phyloP scores from a whole-genome alignment of 768 basidiomycete species.

The Mycena haematopus region DNA sequence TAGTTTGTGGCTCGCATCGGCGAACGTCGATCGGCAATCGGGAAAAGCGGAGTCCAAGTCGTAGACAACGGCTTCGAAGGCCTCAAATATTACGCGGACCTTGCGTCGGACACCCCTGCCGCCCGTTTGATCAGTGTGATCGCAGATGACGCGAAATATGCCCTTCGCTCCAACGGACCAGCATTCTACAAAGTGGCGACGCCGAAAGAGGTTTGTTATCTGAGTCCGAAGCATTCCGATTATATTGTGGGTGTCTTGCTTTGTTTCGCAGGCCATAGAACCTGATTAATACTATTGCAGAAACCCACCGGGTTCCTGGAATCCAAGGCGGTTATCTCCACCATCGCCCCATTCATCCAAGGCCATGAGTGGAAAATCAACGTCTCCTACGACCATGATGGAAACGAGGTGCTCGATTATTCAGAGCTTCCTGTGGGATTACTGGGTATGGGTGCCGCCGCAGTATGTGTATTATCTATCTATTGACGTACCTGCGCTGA shows the following conservation, averaged over 20 bases:
- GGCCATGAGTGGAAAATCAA: neutral
- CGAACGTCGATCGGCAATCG: neutral
- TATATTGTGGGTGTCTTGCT: neutral
- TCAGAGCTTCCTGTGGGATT: neutral
- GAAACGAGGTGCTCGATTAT: neutral
- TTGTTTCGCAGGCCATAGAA: neutral
- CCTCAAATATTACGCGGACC: neutral
- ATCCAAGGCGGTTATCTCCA: neutral
- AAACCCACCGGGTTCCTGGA: neutral
- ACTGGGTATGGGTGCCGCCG: neutral
- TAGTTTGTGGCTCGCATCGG: neutral
- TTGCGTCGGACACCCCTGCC: neutral
- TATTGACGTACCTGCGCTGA: neutral
- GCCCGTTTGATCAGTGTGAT: neutral
- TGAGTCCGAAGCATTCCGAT: neutral
- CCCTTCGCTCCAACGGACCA: neutral
- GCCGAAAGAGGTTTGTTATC: neutral
- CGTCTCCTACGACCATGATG: neutral
- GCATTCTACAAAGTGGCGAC: neutral
- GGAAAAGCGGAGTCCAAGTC: neutral
- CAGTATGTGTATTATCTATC: neutral
- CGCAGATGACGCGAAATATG: neutral
- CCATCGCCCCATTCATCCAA: neutral
- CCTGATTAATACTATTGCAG: neutral
- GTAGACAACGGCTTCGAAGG: neutral